Evolutionary conservation across 306 rosid species (phyloP), one percentile per base, ranked within the genome.

Genomic region (Vicia faba): DNA sequence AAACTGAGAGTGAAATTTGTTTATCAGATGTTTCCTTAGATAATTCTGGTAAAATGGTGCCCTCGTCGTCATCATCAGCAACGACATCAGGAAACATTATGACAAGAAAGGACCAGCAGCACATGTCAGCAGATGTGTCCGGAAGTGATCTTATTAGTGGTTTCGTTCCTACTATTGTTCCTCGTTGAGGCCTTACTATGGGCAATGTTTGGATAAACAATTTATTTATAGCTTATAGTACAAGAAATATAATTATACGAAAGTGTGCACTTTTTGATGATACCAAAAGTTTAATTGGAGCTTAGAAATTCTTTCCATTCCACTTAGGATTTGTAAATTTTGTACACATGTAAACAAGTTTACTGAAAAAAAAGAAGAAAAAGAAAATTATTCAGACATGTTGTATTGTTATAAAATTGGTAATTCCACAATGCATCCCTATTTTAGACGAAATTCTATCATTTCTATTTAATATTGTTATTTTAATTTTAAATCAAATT

Each of bases 91-190:
- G 80, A n/a, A 68, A 72, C 25, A 50, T 33, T 36, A 48, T 45
- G 18, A 68, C 75, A 4, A 65, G 84, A 38, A 79, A 78, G 11
- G 78, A 83, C 64, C 75, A 62, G 11, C 61, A 77, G 5, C 45
- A 78, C 33, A 44, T 62, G 59, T 82, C 85, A 18, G 71, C 82
- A 1, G 68, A 57, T 45, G 67, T 77, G 4, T 72, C 80, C 0
- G 96, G 90, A 72, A 86, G 92, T 61, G 72, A 86, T 69, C 88
- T 86, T 45, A 68, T 64, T 64, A 89, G 92, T 28, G 92, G 77
- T 31, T 84, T 79, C 11, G 44, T 64, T 72, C 89, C 96, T 19
- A 82, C 84, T 66, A 77, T 89, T 54, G 61, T 59, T 36, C 90
- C 92, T 53, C 85, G 92, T 0, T 88, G 78, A 85, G 39, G 26